phyloP scores from a whole-genome alignment of 2,329 filamentous ascomycete genomes.

The Celoporthe dispersa region DNA sequence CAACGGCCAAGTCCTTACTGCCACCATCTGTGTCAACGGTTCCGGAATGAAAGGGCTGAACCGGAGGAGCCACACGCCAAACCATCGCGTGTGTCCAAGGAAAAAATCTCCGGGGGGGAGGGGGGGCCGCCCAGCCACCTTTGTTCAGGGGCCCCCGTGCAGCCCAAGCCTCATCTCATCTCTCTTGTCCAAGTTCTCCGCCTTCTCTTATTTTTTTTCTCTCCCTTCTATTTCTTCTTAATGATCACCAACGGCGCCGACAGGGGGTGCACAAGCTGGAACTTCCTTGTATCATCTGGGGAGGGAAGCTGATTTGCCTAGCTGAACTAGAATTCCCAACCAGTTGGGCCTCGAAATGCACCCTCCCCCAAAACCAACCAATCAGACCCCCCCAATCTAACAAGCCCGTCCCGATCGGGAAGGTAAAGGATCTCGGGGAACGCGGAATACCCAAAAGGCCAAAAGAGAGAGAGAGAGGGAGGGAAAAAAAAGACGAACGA shows the following conservation, averaged over 20 bases:
- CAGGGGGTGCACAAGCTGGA: too few relatives aligned
- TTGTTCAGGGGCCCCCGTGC: not conserved
- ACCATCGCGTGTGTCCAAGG: too few relatives aligned
- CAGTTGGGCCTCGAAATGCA: not conserved
- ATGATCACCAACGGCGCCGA: not conserved
- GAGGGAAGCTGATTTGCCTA: too few relatives aligned
- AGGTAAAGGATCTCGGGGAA: not conserved
- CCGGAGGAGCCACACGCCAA: too few relatives aligned
- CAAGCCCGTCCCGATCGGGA: conserved; percentile 2
- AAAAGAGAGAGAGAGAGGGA: too few relatives aligned
- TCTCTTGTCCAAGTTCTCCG: not conserved
- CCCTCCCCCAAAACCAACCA: not conserved
- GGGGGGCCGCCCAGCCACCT: not conserved
- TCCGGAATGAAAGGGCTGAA: too few relatives aligned
- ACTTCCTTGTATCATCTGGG: too few relatives aligned
- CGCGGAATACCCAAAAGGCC: not conserved
- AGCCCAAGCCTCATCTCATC: not conserved
- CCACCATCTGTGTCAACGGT: not conserved
- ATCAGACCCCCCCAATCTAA: not conserved
- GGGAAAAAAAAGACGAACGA: not conserved
- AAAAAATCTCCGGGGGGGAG: not conserved
- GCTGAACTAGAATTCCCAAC: not conserved
- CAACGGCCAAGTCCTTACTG: not conserved
- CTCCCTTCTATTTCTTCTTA: too few relatives aligned
- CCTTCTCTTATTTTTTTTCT: not conserved